phyloP scores from a whole-genome alignment of 768 basidiomycete species.

The Rhodotorula paludigena region DNA sequence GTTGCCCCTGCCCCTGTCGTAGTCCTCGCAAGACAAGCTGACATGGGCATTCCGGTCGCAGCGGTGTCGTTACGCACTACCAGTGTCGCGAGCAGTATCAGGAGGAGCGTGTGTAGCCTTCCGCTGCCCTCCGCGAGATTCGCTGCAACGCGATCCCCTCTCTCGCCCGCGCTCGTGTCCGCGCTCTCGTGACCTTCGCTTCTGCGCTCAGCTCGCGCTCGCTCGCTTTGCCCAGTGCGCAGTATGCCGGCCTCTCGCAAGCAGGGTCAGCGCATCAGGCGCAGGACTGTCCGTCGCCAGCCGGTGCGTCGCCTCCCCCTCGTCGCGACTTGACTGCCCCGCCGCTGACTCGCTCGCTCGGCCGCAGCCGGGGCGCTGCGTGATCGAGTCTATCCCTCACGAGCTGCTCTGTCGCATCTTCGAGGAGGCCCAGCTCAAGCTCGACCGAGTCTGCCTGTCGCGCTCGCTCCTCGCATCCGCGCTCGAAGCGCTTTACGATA shows the following conservation, averaged over 20 bases:
- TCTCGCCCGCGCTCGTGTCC: no score
- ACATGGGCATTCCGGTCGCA: conserved; percentile 44
- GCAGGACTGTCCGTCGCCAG: no score
- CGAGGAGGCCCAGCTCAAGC: neutral
- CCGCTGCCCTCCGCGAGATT: no score
- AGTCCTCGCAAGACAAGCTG: neutral
- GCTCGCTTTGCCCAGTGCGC: no score
- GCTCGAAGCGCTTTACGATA: neutral
- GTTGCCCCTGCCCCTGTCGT: conserved; percentile 37
- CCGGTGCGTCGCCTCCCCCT: no score
- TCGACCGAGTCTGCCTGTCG: neutral
- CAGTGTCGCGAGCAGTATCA: conserved; percentile 56
- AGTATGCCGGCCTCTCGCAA: no score
- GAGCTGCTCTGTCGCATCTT: neutral
- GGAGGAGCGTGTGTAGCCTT: neutral
- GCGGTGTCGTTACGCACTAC: conserved; percentile 94
- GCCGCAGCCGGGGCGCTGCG: neutral
- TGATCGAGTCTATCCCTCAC: neutral
- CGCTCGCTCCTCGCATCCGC: neutral
- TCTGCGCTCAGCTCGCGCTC: no score
- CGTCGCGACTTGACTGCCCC: neutral
- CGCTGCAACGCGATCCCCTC: no score
- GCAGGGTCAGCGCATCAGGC: no score
- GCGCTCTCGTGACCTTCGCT: no score
- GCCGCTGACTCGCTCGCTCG: neutral